Percentiles rank a stretch among this genome's conserved stretches.
Conservation (phyloP, 495 filamentous ascomycete species). For the Penicillium canescens region DNA sequence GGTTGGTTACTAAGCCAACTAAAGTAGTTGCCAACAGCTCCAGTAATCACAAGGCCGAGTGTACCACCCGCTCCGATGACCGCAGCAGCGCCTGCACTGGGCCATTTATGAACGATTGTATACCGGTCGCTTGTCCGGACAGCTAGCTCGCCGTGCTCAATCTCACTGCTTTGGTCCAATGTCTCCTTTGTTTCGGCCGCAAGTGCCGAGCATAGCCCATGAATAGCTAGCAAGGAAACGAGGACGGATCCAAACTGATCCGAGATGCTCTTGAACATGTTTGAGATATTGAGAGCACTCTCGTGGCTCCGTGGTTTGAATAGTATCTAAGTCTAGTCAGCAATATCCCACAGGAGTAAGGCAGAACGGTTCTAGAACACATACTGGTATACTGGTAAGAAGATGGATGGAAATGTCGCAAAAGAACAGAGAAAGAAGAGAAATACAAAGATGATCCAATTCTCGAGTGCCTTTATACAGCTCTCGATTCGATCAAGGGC, state of each 20-base stretch:
- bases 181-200: neutral
- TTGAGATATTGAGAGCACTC: neutral
- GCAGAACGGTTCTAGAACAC: neutral
- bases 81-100: neutral
- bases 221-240: neutral
- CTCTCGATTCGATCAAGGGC: neutral
- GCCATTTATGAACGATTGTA: neutral
- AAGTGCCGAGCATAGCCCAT: neutral
- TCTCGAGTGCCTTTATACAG: neutral
- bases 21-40: no score
- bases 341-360: neutral
- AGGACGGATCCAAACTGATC: neutral
- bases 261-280: neutral
- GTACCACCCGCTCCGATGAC: neutral
- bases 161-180: neutral
- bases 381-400: neutral
- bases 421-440: neutral
- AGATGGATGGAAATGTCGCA: neutral
- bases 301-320: neutral
- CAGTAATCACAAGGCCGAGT: no score
- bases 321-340: neutral
- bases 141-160: neutral
- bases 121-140: neutral
- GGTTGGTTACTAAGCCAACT: neutral
- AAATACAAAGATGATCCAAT: neutral